Conservation (phyloP, 2,329 filamentous ascomycete genomes). For the Juglanconis oblonga region DNA sequence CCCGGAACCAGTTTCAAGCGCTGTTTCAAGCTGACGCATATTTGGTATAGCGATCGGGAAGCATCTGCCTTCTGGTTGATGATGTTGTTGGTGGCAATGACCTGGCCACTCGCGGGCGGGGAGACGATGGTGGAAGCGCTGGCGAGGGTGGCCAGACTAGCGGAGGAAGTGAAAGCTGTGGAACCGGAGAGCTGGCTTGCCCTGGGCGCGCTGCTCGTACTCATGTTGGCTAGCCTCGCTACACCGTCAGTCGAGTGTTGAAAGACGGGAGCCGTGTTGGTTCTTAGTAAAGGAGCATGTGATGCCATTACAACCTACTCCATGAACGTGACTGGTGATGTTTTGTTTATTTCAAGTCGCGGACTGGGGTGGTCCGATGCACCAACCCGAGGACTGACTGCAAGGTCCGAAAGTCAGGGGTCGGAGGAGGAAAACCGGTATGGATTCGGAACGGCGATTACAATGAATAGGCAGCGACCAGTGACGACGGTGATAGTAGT, state of each 20-base stretch:
- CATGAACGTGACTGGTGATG: constrained; percentile 21
- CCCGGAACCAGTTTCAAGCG: constrained; percentile 79
- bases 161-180: constrained; percentile 51
- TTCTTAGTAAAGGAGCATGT: constrained; percentile 57
- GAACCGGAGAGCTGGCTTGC: constrained; percentile 63
- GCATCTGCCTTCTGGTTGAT: constrained; percentile 97
- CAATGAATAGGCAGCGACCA: not conserved
- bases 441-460: not conserved
- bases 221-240: constrained; percentile 47
- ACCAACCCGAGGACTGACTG: not conserved
- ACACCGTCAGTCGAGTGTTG: constrained; percentile 45
- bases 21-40: constrained; percentile 81
- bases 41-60: constrained; percentile 88
- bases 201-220: constrained; percentile 50
- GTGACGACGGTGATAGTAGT: not conserved
- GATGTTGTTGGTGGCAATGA: constrained; percentile 83
- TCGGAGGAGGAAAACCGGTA: not conserved
- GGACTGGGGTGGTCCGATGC: constrained; percentile 7
- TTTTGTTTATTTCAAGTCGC: not conserved
- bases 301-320: constrained; percentile 45
- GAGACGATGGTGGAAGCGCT: constrained; percentile 40
- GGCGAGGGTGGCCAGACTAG: constrained; percentile 49
- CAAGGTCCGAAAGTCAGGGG: constrained; percentile 1
- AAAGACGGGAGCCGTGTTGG: constrained; percentile 56
- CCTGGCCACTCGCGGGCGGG: constrained; percentile 52